These are phyloP conservation scores for Mycena olivaceomarginata DNA, from an alignment of 768 basidiomycete species.

Conservation along the genomic window DNA sequence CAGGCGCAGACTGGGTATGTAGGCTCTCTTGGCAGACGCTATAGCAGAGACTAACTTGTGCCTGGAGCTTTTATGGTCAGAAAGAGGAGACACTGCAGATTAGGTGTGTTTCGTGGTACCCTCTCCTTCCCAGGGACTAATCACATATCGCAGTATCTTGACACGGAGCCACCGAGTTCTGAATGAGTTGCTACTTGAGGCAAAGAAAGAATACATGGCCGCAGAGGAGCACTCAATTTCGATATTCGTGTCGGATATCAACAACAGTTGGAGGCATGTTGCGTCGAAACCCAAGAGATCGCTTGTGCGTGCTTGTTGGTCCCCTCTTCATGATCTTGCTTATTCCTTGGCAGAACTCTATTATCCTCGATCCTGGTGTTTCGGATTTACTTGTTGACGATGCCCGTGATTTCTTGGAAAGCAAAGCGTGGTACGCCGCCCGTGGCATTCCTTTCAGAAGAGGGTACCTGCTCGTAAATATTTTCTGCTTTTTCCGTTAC, in stretches of 20 bases:
- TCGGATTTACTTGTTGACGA: conserved; percentile 81
- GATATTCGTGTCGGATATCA: conserved; percentile 69
- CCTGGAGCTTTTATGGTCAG: conserved; percentile 51
- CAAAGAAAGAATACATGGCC: conserved; percentile 69
- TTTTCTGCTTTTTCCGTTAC: neutral
- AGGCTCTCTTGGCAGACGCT: too few relatives aligned
- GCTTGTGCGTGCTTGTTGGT: conserved; percentile 48
- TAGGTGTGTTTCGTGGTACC: conserved; percentile 56
- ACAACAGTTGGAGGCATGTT: conserved; percentile 72
- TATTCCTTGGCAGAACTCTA: conserved; percentile 61
- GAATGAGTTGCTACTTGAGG: conserved; percentile 72
- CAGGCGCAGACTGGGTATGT: conserved; percentile 52
- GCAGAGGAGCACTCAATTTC: conserved; percentile 71
- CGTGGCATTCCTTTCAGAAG: conserved; percentile 90
- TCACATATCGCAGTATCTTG: conserved; percentile 65
- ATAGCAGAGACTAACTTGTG: too few relatives aligned
- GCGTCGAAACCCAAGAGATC: conserved; percentile 79
- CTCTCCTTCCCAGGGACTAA: conserved; percentile 3
- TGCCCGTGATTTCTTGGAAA: conserved; percentile 80
- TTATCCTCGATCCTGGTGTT: conserved; percentile 83
- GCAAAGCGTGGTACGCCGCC: conserved; percentile 83
- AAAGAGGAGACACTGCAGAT: conserved; percentile 63
- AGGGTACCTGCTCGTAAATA: conserved; percentile 78
- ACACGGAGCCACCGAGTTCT: conserved; percentile 66
- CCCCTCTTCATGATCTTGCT: neutral